Percentiles rank a stretch among this genome's conserved stretches.
These are phyloP conservation scores for Echium plantagineum DNA, from an alignment of 257 asterid genomes.

Conservation along the genomic window DNA sequence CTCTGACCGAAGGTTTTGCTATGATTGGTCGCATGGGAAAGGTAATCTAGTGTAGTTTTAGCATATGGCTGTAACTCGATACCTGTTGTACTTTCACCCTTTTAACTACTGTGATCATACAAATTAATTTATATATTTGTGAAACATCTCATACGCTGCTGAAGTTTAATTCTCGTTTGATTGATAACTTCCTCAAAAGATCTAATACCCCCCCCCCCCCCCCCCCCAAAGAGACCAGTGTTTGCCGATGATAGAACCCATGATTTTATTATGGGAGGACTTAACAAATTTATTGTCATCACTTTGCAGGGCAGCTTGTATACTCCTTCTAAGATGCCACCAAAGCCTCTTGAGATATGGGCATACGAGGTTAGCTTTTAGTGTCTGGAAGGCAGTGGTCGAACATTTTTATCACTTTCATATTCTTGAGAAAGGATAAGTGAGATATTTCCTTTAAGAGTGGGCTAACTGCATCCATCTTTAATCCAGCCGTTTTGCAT, in stretches of 20 bases:
- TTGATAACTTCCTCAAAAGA: too few species aligned
- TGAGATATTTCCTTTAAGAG: background rate
- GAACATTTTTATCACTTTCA: background rate
- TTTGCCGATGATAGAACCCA: too few species aligned
- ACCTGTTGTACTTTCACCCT: background rate
- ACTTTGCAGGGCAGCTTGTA: conserved; percentile 51
- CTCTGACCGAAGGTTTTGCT: conserved; percentile 77
- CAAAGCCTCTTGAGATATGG: conserved; percentile 84
- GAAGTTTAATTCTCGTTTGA: background rate
- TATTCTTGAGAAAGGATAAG: background rate
- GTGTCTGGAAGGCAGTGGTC: conserved; percentile 7
- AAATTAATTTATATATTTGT: too few species aligned
- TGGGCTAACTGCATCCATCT: background rate
- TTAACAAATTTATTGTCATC: background rate
- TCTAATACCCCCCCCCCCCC: too few species aligned
- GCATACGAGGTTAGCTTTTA: conserved; percentile 70
- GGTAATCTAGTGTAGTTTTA: conserved; percentile 27
- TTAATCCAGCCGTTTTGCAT: background rate
- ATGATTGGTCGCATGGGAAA: conserved; percentile 89
- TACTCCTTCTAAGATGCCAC: conserved; percentile 69
- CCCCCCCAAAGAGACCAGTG: too few species aligned
- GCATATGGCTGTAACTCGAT: background rate
- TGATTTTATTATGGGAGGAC: background rate
- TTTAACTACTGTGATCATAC: background rate
- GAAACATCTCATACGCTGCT: too few species aligned